Evolutionary conservation across 2,329 filamentous ascomycete genomes (phyloP).

Genomic region (Cordyceps javanica): DNA sequence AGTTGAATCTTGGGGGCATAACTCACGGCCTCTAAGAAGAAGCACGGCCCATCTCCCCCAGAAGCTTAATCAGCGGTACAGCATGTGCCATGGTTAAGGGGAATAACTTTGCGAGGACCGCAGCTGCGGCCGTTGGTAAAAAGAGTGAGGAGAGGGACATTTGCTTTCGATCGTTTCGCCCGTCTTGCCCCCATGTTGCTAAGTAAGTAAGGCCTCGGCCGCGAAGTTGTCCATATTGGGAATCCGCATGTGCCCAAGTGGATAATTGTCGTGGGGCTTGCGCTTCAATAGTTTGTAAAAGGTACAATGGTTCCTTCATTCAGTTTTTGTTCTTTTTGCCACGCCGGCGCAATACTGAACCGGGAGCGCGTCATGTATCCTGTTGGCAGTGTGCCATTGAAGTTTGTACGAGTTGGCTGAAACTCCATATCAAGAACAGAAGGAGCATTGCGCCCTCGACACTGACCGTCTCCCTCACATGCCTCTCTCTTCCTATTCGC

Average conservation of each 20-base stretch:
- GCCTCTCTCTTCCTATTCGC: background rate
- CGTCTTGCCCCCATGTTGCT: background rate
- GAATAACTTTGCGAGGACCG: background rate
- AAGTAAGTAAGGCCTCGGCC: background rate
- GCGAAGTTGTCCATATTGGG: background rate
- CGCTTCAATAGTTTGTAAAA: background rate
- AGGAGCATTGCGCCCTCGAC: too few relatives aligned
- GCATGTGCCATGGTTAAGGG: background rate
- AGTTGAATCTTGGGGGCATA: too few relatives aligned
- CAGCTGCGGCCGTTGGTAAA: background rate
- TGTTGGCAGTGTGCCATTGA: background rate
- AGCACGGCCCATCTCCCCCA: background rate
- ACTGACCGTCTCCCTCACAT: background rate
- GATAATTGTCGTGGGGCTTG: background rate
- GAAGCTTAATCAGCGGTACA: background rate
- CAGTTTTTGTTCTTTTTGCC: too few relatives aligned
- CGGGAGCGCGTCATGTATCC: background rate
- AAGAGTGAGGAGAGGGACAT: background rate
- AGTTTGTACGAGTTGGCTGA: background rate
- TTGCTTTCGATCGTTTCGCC: background rate
- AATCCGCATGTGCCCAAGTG: background rate
- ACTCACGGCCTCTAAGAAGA: too few relatives aligned
- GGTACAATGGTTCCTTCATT: too few relatives aligned
- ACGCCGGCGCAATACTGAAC: background rate
- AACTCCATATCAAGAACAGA: background rate